Base-by-base conservation (phyloP, 805 yeast genomes). In the Ogataea populi-albae region DNA sequence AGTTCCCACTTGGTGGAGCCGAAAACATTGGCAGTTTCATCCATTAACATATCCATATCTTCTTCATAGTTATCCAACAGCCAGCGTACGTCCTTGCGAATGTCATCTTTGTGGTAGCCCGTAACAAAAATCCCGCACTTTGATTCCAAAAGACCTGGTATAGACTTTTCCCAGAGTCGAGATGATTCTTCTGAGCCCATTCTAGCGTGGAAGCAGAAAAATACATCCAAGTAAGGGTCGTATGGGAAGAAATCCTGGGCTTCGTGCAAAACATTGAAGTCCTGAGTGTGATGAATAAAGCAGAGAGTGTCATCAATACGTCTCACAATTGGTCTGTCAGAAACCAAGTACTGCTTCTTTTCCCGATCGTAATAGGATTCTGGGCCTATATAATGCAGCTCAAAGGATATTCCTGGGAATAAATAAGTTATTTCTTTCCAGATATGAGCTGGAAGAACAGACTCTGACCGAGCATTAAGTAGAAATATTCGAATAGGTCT, bases 231-330 rank as follows among this genome's bases (percentile, higher is more conserved):
- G 62, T 91, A 93, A 29, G 99, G 98, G 61, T 93, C 98, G 61
- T 89, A 93, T 4, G 98, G 98, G 79, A 87, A 86, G 60, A 93
- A 86, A 64, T 91, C 97, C 52, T 89, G 93, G 32, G 86, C 81
- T 52, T 88, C 88, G 63, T 93, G 95, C 43, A 84, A 71, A 25
- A 84, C 91, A 56, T 88, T 87, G 78, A 93, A 93, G 62, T 82
- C 89, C 52, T 86, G 84, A 1, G 98, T 87, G 62, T 89, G 95
- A 64, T 83, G 82, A 39, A 82, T 75, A 48, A 89, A 71, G 18
- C 84, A 69, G 51, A 93, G 60, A 34, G 81, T 78, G 33, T 77
- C 81, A 61, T 86, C 96, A 31, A 83, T 65, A 54, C 89, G 76
- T 50, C 79, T 77, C 26, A 79, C 76, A 17, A 85, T 66, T n/a